A percentile compares a stretch with the other conserved stretches of the same genome.
phyloP scores from a whole-genome alignment of 2,329 filamentous ascomycete species.

The Ceratocystis alfenasii region DNA sequence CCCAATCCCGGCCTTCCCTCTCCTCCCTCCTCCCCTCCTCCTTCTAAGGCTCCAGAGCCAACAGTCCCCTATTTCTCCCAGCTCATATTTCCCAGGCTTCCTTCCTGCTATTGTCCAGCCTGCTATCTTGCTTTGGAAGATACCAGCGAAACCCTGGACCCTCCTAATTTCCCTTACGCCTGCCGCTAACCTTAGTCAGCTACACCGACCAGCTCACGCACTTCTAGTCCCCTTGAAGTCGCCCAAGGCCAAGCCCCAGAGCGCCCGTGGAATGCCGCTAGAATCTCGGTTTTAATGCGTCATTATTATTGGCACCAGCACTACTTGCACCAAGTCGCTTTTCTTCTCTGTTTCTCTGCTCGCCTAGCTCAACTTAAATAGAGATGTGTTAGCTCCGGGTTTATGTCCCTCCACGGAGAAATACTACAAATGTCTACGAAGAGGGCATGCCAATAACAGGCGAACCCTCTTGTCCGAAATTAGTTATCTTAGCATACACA shows the following conservation, averaged over 20 bases:
- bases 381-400: neutral
- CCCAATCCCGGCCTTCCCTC: too few relatives aligned
- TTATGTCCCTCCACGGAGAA: too few relatives aligned
- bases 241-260: neutral
- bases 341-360: too few relatives aligned
- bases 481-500: too few relatives aligned
- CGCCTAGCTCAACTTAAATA: neutral
- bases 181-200: constrained; percentile 1
- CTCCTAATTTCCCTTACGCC: constrained; percentile 1
- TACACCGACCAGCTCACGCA: neutral
- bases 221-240: neutral
- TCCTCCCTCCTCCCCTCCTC: too few relatives aligned
- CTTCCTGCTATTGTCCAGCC: neutral
- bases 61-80: too few relatives aligned
- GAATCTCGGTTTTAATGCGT: constrained; percentile 1
- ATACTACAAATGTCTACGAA: too few relatives aligned
- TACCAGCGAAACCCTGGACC: neutral
- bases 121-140: neutral
- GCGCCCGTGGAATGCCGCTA: constrained; percentile 12
- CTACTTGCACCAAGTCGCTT: neutral
- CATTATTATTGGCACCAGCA: neutral
- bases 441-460: too few relatives aligned
- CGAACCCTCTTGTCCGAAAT: too few relatives aligned
- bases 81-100: too few relatives aligned
- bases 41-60: too few relatives aligned